phyloP scores from a whole-genome alignment of 2,329 filamentous ascomycete genomes.

The Bertia moriformis region DNA sequence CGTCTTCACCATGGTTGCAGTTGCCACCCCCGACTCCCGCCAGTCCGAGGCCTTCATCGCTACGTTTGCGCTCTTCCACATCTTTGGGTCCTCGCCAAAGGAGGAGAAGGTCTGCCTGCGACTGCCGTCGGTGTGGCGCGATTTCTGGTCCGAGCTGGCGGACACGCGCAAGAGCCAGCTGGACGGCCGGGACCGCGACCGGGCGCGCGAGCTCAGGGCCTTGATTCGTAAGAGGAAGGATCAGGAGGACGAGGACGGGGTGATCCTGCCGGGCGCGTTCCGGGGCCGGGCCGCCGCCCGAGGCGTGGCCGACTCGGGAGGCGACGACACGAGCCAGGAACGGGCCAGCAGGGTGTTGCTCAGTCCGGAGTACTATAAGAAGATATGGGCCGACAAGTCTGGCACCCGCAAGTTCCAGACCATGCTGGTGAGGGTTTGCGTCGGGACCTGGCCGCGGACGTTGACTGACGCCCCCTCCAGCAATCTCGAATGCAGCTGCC shows the following conservation, averaged over 20 bases:
- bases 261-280: conserved; percentile 67
- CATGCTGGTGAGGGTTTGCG: conserved; percentile 51
- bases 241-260: conserved; percentile 56
- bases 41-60: conserved; percentile 83
- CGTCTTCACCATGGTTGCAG: conserved; percentile 56
- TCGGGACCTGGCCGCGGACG: neutral
- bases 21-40: conserved; percentile 60
- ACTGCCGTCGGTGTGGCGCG: conserved; percentile 67
- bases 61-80: conserved; percentile 65
- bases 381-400: conserved; percentile 44
- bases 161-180: conserved; percentile 54
- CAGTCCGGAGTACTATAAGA: conserved; percentile 33
- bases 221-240: conserved; percentile 54
- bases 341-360: conserved; percentile 20
- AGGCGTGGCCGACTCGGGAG: conserved; percentile 26
- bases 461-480: conserved; percentile 10
- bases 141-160: conserved; percentile 70
- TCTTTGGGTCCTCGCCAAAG: conserved; percentile 62
- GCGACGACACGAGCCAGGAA: conserved; percentile 31
- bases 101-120: conserved; percentile 75
- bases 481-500: conserved; percentile 65
- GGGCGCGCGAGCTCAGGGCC: conserved; percentile 53
- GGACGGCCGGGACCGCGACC: conserved; percentile 56
- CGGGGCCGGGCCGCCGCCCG: conserved; percentile 38
- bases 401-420: conserved; percentile 48